Base-by-base conservation (phyloP, 1,284 basidiomycete genomes). In the Rhizoctonia solani region DNA sequence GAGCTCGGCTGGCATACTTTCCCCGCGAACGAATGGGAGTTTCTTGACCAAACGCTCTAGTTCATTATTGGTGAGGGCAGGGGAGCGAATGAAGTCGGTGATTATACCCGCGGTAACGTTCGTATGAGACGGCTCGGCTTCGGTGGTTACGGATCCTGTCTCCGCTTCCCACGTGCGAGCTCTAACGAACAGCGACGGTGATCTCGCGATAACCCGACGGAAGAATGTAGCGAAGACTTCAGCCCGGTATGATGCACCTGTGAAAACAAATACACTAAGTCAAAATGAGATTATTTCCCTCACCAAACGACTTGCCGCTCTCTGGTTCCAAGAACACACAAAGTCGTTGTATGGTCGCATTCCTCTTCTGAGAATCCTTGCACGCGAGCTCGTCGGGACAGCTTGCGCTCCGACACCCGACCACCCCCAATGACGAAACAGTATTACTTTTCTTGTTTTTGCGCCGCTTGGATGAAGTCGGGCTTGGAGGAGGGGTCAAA, bases 191-290 rank as follows among this genome's bases (percentile, higher is more conserved):
- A 66, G 41, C 42, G 63, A 32, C 13, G 63, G 63, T 8, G 63
- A 66, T n/a, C 63, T 50, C 8, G 52, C 52, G n/a, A 66, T 66
- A 6, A 42, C 63, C 25, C 63, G 13, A n/a, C 63, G 49, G 42
- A 54, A 66, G 25, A 66, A 54, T 1, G 63, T 54, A 16, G 63
- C 63, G 41, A 66, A 66, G 30, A 66, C 63, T 16, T 66, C 63
- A 29, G 63, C 41, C 9, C 52, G 63, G 30, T 25, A 21, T n/a
- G 42, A 39, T 32, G 19, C 27, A 46, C 41, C 63, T 66, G 29
- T 1, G 23, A 6, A 5, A 16, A 14, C 3, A 3, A 30, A 46
- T 46, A 54, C 13, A 30, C n/a, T n/a, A 47, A 4, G 4, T 39
- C 41, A 42, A 19, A n/a, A n/a, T n/a, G 19, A 6, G 19, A 11